A percentile compares a stretch with the other conserved stretches of the same genome.
Conservation (phyloP, 768 basidiomycete species). For the Holtermanniella nyarrowii region DNA sequence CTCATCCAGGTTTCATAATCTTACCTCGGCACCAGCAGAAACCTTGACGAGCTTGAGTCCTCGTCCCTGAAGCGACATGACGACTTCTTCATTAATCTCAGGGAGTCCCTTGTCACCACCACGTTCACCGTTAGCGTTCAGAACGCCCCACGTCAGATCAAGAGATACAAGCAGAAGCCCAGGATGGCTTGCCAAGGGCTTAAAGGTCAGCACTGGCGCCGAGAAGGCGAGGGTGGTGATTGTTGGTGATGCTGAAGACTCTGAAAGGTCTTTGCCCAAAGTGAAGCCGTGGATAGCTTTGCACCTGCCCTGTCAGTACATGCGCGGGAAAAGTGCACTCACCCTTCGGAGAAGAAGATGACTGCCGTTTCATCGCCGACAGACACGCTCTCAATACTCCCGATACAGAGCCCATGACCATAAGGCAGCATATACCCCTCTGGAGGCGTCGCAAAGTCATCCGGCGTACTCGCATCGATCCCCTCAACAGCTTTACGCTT, state of each 20-base stretch:
- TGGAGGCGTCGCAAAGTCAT: slow-evolving; percentile 25
- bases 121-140: slow-evolving; percentile 19
- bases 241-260: neutral
- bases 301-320: slow-evolving; percentile 6
- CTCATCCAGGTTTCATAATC: slow-evolving; percentile 1
- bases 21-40: slow-evolving; percentile 8
- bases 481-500: slow-evolving; percentile 5
- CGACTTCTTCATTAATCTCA: slow-evolving; percentile 5
- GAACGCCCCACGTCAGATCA: slow-evolving; percentile 32
- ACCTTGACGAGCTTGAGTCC: slow-evolving; percentile 11
- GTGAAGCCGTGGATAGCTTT: slow-evolving; percentile 33
- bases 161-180: slow-evolving; percentile 22
- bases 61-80: slow-evolving; percentile 1
- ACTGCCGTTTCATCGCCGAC: slow-evolving; percentile 23
- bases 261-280: slow-evolving; percentile 7
- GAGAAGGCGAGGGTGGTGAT: slow-evolving; percentile 22
- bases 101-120: slow-evolving; percentile 6
- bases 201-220: slow-evolving; percentile 28
- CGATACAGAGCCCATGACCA: slow-evolving; percentile 35
- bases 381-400: slow-evolving; percentile 22
- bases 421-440: slow-evolving; percentile 29
- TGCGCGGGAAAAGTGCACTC: slow-evolving; percentile 1
- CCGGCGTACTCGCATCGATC: slow-evolving; percentile 17
- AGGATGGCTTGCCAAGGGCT: slow-evolving; percentile 8
- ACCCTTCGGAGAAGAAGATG: slow-evolving; percentile 39